Evolutionary conservation across 192 early-diverging fungal species (phyloP).

Genomic region (Podila verticillata): DNA sequence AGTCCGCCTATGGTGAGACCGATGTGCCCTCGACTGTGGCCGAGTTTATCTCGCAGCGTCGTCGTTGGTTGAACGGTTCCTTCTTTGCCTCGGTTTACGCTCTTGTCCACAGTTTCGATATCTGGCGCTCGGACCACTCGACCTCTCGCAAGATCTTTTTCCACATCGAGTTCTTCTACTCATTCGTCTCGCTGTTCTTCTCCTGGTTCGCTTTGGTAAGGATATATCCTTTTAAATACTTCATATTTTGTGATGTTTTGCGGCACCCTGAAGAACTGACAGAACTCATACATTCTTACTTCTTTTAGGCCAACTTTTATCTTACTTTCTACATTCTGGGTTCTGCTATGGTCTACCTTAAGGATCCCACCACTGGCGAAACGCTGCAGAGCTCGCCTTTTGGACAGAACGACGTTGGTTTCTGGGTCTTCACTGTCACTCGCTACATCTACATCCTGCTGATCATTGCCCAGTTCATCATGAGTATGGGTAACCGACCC

Average conservation of each 20-base stretch:
- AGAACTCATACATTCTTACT: constrained; percentile 3
- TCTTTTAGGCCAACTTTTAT: constrained; percentile 81
- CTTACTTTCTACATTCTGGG: constrained; percentile 89
- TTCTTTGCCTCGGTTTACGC: constrained; percentile 95
- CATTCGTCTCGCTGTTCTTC: constrained; percentile 82
- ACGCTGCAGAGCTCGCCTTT: constrained; percentile 40
- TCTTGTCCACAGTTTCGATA: constrained; percentile 76
- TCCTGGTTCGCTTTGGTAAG: constrained; percentile 90
- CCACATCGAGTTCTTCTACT: constrained; percentile 84
- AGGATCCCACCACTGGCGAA: constrained; percentile 4
- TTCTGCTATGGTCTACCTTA: constrained; percentile 56
- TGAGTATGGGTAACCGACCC: constrained; percentile 95
- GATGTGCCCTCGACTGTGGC: constrained; percentile 82
- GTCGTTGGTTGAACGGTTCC: constrained; percentile 96
- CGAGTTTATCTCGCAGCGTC: constrained; percentile 96
- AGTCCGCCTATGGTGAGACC: constrained; percentile 78
- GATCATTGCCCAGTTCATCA: constrained; percentile 85
- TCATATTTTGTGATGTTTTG: constrained; percentile 41
- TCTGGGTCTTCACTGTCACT: constrained; percentile 64
- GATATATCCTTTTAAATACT: not conserved
- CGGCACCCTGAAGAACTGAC: not conserved
- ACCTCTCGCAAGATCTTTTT: constrained; percentile 77
- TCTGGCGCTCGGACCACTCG: constrained; percentile 83
- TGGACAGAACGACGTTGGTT: constrained; percentile 46
- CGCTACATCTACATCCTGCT: constrained; percentile 78